Base-by-base conservation (phyloP, 2,329 filamentous ascomycete genomes). In the Cyphellophora europaea region DNA sequence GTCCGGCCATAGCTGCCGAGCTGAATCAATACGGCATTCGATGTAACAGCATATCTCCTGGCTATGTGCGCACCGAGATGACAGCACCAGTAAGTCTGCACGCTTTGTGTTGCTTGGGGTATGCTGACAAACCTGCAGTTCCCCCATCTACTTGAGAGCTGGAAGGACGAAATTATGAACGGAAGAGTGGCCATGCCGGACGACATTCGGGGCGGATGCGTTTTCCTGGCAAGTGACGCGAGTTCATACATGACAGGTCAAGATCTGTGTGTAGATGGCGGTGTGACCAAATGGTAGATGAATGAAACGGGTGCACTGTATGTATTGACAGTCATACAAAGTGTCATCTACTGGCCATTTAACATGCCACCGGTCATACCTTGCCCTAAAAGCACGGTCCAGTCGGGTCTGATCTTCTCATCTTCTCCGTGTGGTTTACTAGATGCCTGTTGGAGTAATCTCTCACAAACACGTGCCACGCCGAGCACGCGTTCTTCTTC, bases 401-500 rank as follows among this genome's bases (percentile, higher is more conserved):
- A 25, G 21, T 25, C 21, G 21, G n/a, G n/a, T n/a, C n/a, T n/a
- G n/a, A n/a, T n/a, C n/a, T n/a, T n/a, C n/a, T n/a, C n/a, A n/a
- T n/a, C n/a, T n/a, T n/a, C n/a, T n/a, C n/a, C n/a, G n/a, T n/a
- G n/a, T n/a, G n/a, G n/a, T n/a, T n/a, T n/a, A n/a, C n/a, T n/a
- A n/a, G n/a, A n/a, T n/a, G n/a, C n/a, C n/a, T n/a, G n/a, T n/a
- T n/a, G n/a, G n/a, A n/a, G n/a, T n/a, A n/a, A n/a, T n/a, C n/a
- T 33, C 11, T 39, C 36, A 18, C 40, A 38, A 11, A 45, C 32
- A 12, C 53, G 47, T 1, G 61, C 65, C 32, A 59, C 55, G 2
- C 62, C 68, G 10, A 75, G 47, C 0, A 74, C 57, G 49, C 64
- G 73, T 48, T 77, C 72, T 38, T 77, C 72, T 30, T 76, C 63